Evolutionary conservation across 768 basidiomycete genomes (phyloP).

Genomic region (Mycena leptocephala): DNA sequence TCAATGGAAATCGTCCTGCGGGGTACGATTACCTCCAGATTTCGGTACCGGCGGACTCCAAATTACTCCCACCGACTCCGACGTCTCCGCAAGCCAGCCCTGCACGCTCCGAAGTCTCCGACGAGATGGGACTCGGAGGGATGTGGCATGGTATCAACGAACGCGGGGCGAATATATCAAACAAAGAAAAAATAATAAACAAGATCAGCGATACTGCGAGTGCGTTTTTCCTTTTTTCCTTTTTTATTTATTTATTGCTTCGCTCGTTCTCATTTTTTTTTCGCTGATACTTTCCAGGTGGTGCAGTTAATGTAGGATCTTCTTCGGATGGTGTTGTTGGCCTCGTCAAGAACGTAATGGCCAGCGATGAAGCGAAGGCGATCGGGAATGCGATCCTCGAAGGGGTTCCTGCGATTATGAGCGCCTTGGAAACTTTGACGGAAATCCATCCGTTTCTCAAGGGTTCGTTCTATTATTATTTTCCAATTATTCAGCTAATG

Average conservation of each 20-base stretch:
- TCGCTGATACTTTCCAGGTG: neutral
- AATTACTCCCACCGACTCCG: constrained; percentile 18
- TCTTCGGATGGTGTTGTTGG: constrained; percentile 16
- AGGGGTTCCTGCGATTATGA: constrained; percentile 23
- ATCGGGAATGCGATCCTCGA: constrained; percentile 26
- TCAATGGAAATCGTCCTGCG: neutral
- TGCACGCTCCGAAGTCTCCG: neutral
- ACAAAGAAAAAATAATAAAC: constrained; percentile 12
- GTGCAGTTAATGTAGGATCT: neutral
- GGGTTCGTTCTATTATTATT: neutral
- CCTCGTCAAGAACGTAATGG: neutral
- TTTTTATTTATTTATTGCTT: neutral
- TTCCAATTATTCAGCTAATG: neutral
- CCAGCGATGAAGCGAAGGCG: constrained; percentile 5
- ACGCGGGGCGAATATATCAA: neutral
- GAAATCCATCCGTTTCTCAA: constrained; percentile 32
- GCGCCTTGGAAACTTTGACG: constrained; percentile 17
- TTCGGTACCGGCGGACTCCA: neutral
- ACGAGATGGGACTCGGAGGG: constrained; percentile 4
- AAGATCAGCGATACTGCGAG: constrained; percentile 17
- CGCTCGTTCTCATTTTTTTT: neutral
- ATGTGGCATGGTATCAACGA: constrained; percentile 17
- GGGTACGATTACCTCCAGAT: neutral
- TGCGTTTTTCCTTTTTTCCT: neutral
- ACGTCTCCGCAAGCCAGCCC: constrained; percentile 10